These are phyloP conservation scores for Anthracocystis walkeri DNA, from an alignment of 1,284 basidiomycete genomes.

Conservation along the genomic window DNA sequence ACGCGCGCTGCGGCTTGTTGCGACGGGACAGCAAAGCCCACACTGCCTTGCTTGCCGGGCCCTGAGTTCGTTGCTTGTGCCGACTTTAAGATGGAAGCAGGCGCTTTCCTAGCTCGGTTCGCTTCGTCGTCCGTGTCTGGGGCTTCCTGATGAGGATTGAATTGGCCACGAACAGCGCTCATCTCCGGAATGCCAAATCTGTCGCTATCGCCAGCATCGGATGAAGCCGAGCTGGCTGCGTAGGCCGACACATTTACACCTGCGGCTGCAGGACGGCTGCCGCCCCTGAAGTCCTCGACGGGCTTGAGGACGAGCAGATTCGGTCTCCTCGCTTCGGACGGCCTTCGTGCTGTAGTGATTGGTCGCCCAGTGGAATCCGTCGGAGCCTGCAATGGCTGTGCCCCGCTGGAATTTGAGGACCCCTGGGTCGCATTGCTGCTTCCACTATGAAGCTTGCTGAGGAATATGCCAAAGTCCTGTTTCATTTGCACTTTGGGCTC, in stretches of 20 bases:
- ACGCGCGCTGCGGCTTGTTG: background rate
- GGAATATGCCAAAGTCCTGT: conserved; percentile 24
- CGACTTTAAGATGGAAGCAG: conserved; percentile 1
- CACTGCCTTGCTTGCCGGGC: background rate
- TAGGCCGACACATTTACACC: background rate
- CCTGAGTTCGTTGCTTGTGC: background rate
- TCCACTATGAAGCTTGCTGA: conserved; percentile 13
- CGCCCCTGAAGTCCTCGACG: conserved; percentile 33
- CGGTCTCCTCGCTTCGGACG: conserved; percentile 22
- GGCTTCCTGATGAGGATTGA: conserved; percentile 34
- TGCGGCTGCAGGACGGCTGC: conserved; percentile 16
- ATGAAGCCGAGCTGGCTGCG: conserved; percentile 20
- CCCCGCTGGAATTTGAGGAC: background rate
- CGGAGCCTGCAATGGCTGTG: conserved; percentile 11
- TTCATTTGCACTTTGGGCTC: conserved; percentile 30
- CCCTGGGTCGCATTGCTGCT: background rate
- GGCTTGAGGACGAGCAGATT: conserved; percentile 32
- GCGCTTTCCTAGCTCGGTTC: conserved; percentile 6
- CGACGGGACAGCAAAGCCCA: background rate
- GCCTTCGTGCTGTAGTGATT: conserved; percentile 15
- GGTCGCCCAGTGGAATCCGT: conserved; percentile 18
- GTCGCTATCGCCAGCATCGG: conserved; percentile 26
- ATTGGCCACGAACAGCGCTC: conserved; percentile 29
- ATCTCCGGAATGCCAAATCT: conserved; percentile 39
- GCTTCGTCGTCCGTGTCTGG: conserved; percentile 20